Conservation (phyloP, 225 moss, liverwort and hornwort species). For the Neckera pumila region DNA sequence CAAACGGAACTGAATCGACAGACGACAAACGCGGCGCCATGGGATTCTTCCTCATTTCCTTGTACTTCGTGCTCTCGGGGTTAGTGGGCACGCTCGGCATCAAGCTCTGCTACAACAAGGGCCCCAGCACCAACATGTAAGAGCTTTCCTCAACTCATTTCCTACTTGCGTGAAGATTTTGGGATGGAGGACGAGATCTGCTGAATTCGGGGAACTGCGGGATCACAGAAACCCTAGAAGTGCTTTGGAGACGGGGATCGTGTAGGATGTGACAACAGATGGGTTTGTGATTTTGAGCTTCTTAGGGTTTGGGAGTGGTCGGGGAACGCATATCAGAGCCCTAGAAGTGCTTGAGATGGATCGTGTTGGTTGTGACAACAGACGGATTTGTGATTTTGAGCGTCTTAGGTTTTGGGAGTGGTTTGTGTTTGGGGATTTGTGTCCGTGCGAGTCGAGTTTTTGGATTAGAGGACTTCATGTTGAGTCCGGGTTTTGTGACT, state of each 20-base stretch:
- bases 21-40: not conserved
- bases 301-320: not conserved
- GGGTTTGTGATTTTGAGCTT: not conserved
- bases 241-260: not conserved
- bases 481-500: not conserved
- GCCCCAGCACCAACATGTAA: conserved; percentile 64
- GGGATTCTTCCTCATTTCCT: conserved; percentile 42
- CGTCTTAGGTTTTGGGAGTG: not conserved
- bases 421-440: not conserved
- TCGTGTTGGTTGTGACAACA: not conserved
- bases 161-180: not conserved
- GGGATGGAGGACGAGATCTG: not conserved
- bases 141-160: not conserved
- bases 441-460: not conserved
- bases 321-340: not conserved
- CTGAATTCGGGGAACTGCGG: not conserved
- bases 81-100: conserved; percentile 44
- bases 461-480: not conserved
- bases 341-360: not conserved
- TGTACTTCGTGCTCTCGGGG: conserved; percentile 43
- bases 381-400: not conserved
- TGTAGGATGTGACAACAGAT: too few relatives aligned
- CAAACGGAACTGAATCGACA: not conserved
- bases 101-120: conserved; percentile 52
- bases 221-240: not conserved